Conservation (phyloP, 2,329 filamentous ascomycete species). For the Phialocephala subalpina region DNA sequence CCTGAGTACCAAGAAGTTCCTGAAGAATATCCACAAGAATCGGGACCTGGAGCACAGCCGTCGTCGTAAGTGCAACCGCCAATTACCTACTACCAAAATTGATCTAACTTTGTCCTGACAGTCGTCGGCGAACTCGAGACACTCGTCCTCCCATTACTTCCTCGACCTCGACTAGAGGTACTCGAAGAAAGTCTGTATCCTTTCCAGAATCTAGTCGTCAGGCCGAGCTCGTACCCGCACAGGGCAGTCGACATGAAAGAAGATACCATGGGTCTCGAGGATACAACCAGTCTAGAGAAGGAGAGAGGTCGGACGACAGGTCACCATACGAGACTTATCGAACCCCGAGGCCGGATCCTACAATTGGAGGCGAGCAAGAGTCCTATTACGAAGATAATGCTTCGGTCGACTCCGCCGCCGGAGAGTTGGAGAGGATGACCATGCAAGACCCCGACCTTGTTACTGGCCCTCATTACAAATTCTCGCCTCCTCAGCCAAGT, state of each 20-base stretch:
- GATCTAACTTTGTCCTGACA: not conserved
- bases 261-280: constrained; percentile 7
- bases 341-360: not conserved
- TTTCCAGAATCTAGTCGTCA: not conserved
- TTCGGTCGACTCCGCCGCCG: not conserved
- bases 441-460: not conserved
- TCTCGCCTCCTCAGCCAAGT: not conserved
- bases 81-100: not conserved
- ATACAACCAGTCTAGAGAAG: not conserved
- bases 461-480: not conserved
- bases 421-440: not conserved
- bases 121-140: not conserved
- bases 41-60: not conserved
- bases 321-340: not conserved
- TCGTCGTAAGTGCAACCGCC: not conserved
- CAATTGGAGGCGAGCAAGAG: not conserved
- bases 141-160: no score
- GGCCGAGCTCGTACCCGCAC: not conserved
- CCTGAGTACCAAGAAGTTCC: not conserved
- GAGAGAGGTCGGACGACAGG: not conserved
- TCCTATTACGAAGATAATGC: not conserved
- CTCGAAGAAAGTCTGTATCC: not conserved
- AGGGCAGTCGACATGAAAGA: not conserved
- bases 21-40: not conserved
- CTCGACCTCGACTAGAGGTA: not conserved